Evolutionary conservation across 768 basidiomycete genomes (phyloP).

Genomic region (Xanthoconium purpureum): DNA sequence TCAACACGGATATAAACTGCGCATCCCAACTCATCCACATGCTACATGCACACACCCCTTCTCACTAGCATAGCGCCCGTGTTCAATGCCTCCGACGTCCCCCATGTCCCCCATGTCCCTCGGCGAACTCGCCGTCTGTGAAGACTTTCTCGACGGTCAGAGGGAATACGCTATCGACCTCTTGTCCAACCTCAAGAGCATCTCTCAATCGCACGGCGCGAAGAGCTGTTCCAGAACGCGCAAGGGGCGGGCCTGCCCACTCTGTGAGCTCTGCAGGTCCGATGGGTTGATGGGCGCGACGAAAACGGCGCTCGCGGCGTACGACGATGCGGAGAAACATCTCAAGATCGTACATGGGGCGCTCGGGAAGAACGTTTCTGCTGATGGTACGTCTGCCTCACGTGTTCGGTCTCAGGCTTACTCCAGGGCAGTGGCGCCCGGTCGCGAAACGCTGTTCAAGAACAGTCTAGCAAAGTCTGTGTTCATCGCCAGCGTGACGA

Average conservation of each 20-base stretch:
- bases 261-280: conserved; percentile 11
- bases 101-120: conserved; percentile 8
- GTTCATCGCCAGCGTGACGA: conserved; percentile 3
- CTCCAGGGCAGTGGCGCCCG: conserved; percentile 1
- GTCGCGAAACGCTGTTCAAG: conserved; percentile 2
- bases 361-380: not conserved
- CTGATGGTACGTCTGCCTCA: not conserved
- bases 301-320: conserved; percentile 2
- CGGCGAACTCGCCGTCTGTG: conserved; percentile 12
- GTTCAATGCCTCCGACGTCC: conserved; percentile 1
- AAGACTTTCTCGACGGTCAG: conserved; percentile 13
- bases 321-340: not conserved
- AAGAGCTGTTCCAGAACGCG: not conserved
- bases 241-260: not conserved
- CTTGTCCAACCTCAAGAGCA: conserved; percentile 4
- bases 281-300: conserved; percentile 9
- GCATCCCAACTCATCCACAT: not conserved
- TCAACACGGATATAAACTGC: not conserved
- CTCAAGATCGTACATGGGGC: conserved; percentile 7
- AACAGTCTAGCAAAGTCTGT: conserved; percentile 7
- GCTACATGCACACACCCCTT: not conserved
- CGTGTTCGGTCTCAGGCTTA: not conserved
- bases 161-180: conserved; percentile 10
- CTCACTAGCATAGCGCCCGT: too few relatives aligned
- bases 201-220: not conserved